Conservation (phyloP, 2,329 filamentous ascomycete genomes). For the Scedosporium minutisporum region DNA sequence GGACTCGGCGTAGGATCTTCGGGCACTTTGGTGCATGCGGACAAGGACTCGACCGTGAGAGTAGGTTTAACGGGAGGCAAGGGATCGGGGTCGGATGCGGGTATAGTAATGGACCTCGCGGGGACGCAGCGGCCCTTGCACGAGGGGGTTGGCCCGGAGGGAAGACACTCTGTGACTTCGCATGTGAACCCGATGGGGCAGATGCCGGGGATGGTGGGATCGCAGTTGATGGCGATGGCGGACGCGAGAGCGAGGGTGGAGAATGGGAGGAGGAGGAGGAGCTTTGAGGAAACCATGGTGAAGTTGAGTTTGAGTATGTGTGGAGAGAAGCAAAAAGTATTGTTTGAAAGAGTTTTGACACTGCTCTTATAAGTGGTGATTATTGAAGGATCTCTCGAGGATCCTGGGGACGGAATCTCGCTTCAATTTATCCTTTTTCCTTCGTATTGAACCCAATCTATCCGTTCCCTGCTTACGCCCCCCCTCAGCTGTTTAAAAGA, state of each 20-base stretch:
- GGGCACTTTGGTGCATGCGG: background rate
- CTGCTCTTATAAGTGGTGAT: background rate
- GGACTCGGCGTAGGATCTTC: background rate
- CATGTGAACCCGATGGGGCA: background rate
- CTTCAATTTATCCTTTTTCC: background rate
- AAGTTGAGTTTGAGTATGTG: constrained; percentile 11
- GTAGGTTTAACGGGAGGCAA: background rate
- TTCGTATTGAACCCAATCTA: background rate
- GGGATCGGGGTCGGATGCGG: background rate
- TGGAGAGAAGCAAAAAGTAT: background rate
- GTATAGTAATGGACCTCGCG: background rate
- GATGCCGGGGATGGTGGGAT: background rate
- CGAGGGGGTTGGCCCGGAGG: background rate
- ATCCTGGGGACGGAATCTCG: background rate
- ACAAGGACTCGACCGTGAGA: background rate
- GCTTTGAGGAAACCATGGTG: constrained; percentile 7
- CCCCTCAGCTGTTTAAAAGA: no score
- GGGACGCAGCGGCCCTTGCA: background rate
- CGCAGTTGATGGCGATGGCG: background rate
- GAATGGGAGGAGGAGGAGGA: constrained; percentile 14
- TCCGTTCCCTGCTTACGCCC: no score
- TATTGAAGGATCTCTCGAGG: background rate
- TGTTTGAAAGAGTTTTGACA: background rate
- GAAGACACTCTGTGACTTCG: background rate
- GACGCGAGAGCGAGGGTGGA: background rate